A percentile compares a stretch with the other conserved stretches of the same genome.
Evolutionary conservation across 2,329 filamentous ascomycete species (phyloP).

Genomic region (Emericellopsis atlantica): DNA sequence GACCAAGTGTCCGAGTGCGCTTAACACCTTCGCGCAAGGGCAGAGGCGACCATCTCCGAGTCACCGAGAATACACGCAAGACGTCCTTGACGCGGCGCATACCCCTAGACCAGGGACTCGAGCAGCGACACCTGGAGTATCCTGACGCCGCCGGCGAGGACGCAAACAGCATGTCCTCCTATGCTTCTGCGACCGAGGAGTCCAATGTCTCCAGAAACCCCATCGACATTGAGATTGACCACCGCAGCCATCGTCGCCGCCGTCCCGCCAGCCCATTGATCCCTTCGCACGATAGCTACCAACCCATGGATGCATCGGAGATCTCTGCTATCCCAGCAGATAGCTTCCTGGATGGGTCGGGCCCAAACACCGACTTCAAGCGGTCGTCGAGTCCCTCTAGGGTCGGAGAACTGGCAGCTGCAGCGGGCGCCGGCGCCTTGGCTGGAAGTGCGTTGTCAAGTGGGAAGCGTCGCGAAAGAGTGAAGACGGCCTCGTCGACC

Average conservation of each 20-base stretch:
- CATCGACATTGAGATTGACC: slow-evolving; percentile 80
- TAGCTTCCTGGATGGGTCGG: slow-evolving; percentile 45
- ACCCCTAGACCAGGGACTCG: slow-evolving; percentile 23
- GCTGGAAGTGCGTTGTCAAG: slow-evolving; percentile 24
- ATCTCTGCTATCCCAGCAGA: slow-evolving; percentile 64
- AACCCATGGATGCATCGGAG: slow-evolving; percentile 61
- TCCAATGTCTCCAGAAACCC: slow-evolving; percentile 67
- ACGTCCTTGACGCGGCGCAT: slow-evolving; percentile 44
- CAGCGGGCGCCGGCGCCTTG: slow-evolving; percentile 18
- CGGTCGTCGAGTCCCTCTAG: slow-evolving; percentile 29
- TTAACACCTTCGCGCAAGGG: slow-evolving; percentile 66
- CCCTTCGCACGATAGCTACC: slow-evolving; percentile 45
- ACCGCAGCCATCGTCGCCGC: slow-evolving; percentile 44
- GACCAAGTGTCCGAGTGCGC: slow-evolving; percentile 69
- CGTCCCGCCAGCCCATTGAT: slow-evolving; percentile 57
- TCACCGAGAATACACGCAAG: slow-evolving; percentile 69
- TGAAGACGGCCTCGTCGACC: slow-evolving; percentile 14
- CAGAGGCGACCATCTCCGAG: slow-evolving; percentile 68
- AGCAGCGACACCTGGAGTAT: slow-evolving; percentile 27
- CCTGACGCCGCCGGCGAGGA: slow-evolving; percentile 44
- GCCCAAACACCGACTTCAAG: slow-evolving; percentile 25
- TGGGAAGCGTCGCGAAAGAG: slow-evolving; percentile 31
- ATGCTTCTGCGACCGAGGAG: slow-evolving; percentile 67
- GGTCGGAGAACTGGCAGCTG: slow-evolving; percentile 22
- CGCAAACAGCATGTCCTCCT: slow-evolving; percentile 56